A percentile compares a stretch with the other conserved stretches of the same genome.
Conservation (phyloP, 2,329 filamentous ascomycete species). For the Colletotrichum sp. region DNA sequence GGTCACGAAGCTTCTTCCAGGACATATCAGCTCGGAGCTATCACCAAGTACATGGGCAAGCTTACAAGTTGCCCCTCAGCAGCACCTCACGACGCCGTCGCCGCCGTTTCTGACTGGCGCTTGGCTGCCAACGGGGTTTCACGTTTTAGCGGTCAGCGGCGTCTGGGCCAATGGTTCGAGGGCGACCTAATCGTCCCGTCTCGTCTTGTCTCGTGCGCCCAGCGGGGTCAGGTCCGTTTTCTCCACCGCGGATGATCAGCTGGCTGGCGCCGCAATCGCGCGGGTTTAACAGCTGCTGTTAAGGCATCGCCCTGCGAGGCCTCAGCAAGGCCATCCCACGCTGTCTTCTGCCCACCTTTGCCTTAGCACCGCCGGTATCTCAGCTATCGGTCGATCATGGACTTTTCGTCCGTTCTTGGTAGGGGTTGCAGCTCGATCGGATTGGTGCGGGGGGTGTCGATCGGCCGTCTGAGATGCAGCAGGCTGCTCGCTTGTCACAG, state of each 20-base stretch:
- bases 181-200: conserved; percentile 8
- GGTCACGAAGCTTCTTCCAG: background rate
- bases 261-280: conserved; percentile 17
- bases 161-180: conserved; percentile 15
- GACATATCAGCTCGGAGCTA: background rate
- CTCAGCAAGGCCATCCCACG: background rate
- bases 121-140: conserved; percentile 18
- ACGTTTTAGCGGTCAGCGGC: conserved; percentile 21
- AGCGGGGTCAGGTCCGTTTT: conserved; percentile 16
- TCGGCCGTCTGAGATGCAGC: conserved; percentile 13
- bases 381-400: background rate
- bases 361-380: background rate
- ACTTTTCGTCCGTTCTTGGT: background rate
- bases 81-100: background rate
- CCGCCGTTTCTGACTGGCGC: conserved; percentile 1
- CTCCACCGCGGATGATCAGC: conserved; percentile 23
- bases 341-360: background rate
- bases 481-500: background rate
- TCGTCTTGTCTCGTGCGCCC: conserved; percentile 16
- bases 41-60: background rate
- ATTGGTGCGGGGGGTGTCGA: conserved; percentile 10
- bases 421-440: conserved; percentile 8
- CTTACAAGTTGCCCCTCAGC: conserved; percentile 1
- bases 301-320: conserved; percentile 10
- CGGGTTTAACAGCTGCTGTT: conserved; percentile 4